Evolutionary conservation across 1,284 basidiomycete genomes (phyloP), one percentile per base, ranked within the genome.

Genomic region (Xerocomus amazonicus): DNA sequence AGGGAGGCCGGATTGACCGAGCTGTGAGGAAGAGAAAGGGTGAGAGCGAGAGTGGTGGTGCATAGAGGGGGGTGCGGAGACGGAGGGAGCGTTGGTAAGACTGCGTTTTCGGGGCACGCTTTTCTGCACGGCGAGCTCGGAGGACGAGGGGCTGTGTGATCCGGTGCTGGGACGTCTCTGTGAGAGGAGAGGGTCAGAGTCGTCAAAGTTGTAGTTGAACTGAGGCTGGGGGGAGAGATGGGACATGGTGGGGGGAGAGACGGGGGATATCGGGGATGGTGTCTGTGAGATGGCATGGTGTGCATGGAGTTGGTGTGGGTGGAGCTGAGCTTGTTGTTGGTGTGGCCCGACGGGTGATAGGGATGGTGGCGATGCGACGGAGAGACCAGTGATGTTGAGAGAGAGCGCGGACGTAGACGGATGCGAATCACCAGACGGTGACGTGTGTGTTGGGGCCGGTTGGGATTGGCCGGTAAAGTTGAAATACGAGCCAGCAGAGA

Each of bases 331-430:
- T 17, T 53, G 51, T 9, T 45, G 45, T 51, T 60, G 60, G 47
- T 50, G 56, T 48, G 76, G 74, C 38, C 73, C 76, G 58, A 81
- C 77, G 37, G 83, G 83, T 10, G 82, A 84, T 45, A 80, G 71
- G 52, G 77, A 77, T 16, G 79, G 75, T 14, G 84, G 82, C 12
- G 81, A 84, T 32, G 81, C 67, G 54, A 87, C 83, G 43, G 77
- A 71, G 47, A 87, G 74, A 1, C 76, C 74, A 29, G 79, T 80
- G 50, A 87, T 71, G 62, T 87, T 87, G 63, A 87, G 78, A n/a
- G n/a, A n/a, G n/a, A n/a, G n/a, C n/a, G n/a, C n/a, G n/a, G n/a
- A n/a, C n/a, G n/a, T n/a, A n/a, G n/a, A n/a, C n/a, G n/a, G n/a
- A n/a, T n/a, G n/a, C n/a, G n/a, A n/a, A n/a, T n/a, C n/a, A n/a